Percentiles rank a stretch among this genome's conserved stretches.
These are phyloP conservation scores for Solanum ossicruentum DNA, from an alignment of 257 asterid species.

Conservation along the genomic window DNA sequence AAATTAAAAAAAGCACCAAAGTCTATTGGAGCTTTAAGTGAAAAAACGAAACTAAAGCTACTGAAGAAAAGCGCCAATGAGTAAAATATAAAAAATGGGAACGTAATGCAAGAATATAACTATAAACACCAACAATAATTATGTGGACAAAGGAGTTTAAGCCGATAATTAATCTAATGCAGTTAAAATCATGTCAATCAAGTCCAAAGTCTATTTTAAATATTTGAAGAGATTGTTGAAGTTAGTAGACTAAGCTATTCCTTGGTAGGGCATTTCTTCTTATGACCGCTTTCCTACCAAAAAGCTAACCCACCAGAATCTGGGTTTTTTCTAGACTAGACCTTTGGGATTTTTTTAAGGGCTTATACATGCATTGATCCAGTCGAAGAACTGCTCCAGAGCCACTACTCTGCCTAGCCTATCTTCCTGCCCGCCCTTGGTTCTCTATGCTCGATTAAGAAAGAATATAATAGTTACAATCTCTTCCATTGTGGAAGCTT, in stretches of 20 bases:
- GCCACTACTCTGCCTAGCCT: background rate
- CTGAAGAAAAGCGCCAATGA: background rate
- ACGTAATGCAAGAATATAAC: background rate
- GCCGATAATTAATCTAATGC: background rate
- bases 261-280: too few relatives aligned
- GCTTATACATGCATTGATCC: background rate
- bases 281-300: too few relatives aligned
- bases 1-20: background rate
- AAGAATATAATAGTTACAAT: too few relatives aligned
- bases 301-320: too few relatives aligned
- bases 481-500: too few relatives aligned
- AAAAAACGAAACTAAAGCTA: background rate
- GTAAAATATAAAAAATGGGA: background rate
- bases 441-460: too few relatives aligned
- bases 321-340: too few relatives aligned
- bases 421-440: too few relatives aligned
- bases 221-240: background rate
- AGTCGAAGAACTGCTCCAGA: background rate
- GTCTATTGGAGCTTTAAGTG: background rate
- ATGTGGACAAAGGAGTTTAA: background rate
- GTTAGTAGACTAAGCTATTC: too few relatives aligned
- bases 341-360: too few relatives aligned
- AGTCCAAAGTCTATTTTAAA: background rate
- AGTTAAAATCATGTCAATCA: background rate
- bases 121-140: background rate